A percentile compares a stretch with the other conserved stretches of the same genome.
phyloP scores from a whole-genome alignment of 345 rosid species.

The Dimocarpus longan region DNA sequence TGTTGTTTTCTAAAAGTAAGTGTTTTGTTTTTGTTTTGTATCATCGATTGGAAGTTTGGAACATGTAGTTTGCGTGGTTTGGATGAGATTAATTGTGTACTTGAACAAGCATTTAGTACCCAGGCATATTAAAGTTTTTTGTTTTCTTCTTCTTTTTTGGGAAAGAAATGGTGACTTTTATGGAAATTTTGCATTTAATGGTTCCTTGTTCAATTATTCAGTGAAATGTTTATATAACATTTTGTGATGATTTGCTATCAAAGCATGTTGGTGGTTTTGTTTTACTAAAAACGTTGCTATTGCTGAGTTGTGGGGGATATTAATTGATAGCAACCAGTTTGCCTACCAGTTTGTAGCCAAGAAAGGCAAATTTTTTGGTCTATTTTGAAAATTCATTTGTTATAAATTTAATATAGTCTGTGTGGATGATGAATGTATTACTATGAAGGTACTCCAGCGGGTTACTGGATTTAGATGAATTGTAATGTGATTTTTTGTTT shows the following conservation, averaged over 20 bases:
- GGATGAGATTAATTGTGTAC: neutral
- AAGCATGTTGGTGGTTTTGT: slow-evolving; percentile 1
- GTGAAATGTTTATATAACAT: neutral
- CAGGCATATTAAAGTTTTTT: neutral
- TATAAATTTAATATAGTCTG: neutral
- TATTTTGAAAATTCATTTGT: neutral
- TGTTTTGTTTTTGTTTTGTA: slow-evolving; percentile 1
- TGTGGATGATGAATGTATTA: slow-evolving; percentile 4
- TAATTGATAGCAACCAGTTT: slow-evolving; percentile 6
- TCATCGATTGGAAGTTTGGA: neutral
- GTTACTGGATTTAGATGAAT: neutral
- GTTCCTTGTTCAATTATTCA: neutral
- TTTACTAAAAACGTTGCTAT: slow-evolving; percentile 6
- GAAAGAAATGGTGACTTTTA: neutral
- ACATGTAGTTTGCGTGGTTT: neutral
- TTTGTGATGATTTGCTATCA: neutral
- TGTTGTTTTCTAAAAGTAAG: neutral
- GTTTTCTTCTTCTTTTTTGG: slow-evolving; percentile 4
- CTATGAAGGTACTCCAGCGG: neutral
- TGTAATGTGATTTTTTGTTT: neutral
- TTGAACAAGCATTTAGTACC: neutral
- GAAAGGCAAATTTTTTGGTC: neutral
- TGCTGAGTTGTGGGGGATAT: slow-evolving; percentile 4
- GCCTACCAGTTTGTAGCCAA: neutral
- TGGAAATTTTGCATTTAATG: slow-evolving; percentile 9